Conservation (phyloP, 176 grass and related monocot species). For the Oryza brachyantha region DNA sequence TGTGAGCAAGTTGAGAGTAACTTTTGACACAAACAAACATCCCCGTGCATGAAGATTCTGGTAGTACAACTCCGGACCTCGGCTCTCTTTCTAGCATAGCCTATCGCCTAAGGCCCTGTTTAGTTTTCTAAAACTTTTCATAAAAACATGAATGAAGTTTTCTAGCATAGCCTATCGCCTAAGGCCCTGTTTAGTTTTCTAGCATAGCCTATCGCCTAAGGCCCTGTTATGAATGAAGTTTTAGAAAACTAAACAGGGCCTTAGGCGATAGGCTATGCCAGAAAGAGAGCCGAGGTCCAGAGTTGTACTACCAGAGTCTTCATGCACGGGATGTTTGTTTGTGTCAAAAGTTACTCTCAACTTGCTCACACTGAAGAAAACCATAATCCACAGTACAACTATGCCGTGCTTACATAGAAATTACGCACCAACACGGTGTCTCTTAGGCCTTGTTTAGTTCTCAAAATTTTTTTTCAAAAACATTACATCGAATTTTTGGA, state of each 20-base stretch:
- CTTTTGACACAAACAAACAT: not conserved
- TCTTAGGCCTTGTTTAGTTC: too few species aligned
- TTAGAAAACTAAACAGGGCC: too few species aligned
- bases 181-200: too few species aligned
- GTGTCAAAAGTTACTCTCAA: not conserved
- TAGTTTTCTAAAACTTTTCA: too few species aligned
- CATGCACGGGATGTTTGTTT: not conserved
- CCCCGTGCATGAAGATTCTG: too few species aligned
- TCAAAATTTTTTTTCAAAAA: too few species aligned
- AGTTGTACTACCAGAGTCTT: too few species aligned
- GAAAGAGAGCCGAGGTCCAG: not conserved
- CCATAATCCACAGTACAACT: not conserved
- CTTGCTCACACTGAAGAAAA: not conserved
- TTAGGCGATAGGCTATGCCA: not conserved
- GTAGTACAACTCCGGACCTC: not conserved
- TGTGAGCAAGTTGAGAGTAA: not conserved
- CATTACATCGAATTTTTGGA: too few species aligned
- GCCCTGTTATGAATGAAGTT: too few species aligned
- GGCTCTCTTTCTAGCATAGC: not conserved
- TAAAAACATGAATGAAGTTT: too few species aligned
- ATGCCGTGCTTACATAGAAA: not conserved
- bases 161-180: not conserved
- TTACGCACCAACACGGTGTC: not conserved
- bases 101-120: too few species aligned
- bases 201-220: too few species aligned